Evolutionary conservation across 1,139 yeast species (phyloP).

Genomic region (Pneumocystis wakefieldiae): DNA sequence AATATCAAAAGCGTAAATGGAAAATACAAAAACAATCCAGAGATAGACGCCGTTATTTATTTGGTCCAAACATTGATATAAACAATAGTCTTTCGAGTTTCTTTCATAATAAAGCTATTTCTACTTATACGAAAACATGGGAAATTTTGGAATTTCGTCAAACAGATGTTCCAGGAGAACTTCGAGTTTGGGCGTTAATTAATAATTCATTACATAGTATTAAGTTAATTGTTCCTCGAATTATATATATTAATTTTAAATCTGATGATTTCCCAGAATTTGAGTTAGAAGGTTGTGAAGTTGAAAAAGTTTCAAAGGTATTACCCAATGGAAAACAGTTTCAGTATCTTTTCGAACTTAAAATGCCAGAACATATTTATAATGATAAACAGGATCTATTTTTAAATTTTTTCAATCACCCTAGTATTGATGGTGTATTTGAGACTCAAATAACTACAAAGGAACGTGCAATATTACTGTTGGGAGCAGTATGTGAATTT

Average conservation of each 20-base stretch:
- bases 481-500: conserved; percentile 61
- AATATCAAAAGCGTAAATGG: conserved; percentile 80
- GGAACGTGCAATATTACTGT: conserved; percentile 61
- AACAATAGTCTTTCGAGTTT: conserved; percentile 45
- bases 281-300: conserved; percentile 35
- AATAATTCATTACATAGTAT: conserved; percentile 61
- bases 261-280: conserved; percentile 27
- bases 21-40: conserved; percentile 53
- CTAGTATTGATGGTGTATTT: conserved; percentile 54
- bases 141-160: conserved; percentile 59
- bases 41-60: conserved; percentile 55
- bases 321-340: conserved; percentile 61
- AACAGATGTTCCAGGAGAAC: conserved; percentile 48
- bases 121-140: conserved; percentile 60
- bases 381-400: conserved; percentile 42
- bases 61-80: conserved; percentile 39
- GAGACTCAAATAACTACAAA: conserved; percentile 55
- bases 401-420: conserved; percentile 50
- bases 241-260: conserved; percentile 54
- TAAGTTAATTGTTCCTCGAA: conserved; percentile 58
- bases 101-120: conserved; percentile 64
- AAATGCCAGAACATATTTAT: conserved; percentile 51
- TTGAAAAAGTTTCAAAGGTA: conserved; percentile 43
- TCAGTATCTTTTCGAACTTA: conserved; percentile 42
- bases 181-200: conserved; percentile 58